These are phyloP conservation scores for Trichosporon sp. DNA, from an alignment of 1,284 basidiomycete species.

Conservation along the genomic window DNA sequence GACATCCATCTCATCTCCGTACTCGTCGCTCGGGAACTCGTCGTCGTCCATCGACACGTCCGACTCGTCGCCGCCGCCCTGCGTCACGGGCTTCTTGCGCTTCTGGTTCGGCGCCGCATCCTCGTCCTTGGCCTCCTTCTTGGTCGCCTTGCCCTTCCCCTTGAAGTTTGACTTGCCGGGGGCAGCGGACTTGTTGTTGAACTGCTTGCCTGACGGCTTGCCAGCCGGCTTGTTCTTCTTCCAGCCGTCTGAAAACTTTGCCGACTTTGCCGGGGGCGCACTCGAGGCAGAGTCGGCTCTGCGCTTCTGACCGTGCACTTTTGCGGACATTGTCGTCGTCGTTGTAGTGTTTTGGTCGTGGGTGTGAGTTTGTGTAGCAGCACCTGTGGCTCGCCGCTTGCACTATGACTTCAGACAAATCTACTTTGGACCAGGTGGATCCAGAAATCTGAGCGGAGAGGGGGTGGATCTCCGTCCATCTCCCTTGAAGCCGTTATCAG, in stretches of 20 bases:
- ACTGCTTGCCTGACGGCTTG: constrained; percentile 1
- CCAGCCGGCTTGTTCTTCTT: not conserved
- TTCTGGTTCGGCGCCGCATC: constrained; percentile 4
- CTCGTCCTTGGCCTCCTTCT: not conserved
- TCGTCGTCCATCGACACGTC: constrained; percentile 26
- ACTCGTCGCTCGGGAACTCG: constrained; percentile 22
- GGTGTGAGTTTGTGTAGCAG: not conserved
- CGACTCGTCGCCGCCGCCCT: constrained; percentile 36
- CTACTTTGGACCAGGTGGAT: not conserved
- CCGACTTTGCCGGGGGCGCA: constrained; percentile 9
- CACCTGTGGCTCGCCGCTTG: not conserved
- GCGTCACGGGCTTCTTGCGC: constrained; percentile 36
- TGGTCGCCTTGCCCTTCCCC: not conserved
- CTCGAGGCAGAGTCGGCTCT: constrained; percentile 7
- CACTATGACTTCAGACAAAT: not conserved
- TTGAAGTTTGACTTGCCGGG: constrained; percentile 3
- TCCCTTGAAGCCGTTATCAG: too few species aligned
- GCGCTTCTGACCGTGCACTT: constrained; percentile 14
- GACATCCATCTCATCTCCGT: constrained; percentile 24
- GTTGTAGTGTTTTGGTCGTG: constrained; percentile 3
- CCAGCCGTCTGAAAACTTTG: constrained; percentile 5
- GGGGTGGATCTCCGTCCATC: not conserved
- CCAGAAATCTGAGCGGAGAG: constrained; percentile 9
- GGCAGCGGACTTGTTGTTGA: constrained; percentile 9
- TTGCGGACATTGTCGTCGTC: constrained; percentile 12